Evolutionary conservation across 768 basidiomycete genomes (phyloP).

Genomic region (Chiua virens): DNA sequence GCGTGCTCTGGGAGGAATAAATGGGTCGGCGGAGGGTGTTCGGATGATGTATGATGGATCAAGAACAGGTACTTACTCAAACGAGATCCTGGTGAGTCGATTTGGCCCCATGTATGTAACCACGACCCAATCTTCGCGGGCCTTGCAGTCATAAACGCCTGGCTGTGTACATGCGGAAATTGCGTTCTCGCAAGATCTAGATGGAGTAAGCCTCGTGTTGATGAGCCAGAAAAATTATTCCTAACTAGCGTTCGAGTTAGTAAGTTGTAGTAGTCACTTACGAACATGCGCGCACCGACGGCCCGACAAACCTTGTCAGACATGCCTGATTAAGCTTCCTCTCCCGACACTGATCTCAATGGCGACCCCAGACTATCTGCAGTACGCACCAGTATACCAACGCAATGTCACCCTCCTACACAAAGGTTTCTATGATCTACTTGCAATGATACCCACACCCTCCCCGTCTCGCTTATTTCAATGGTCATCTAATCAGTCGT

Average conservation of each 20-base stretch:
- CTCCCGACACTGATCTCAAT: conserved; percentile 7
- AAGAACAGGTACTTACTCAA: conserved; percentile 8
- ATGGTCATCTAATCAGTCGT: conserved; percentile 40
- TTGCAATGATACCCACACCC: conserved; percentile 65
- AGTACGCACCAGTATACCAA: no score
- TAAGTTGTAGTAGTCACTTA: no score
- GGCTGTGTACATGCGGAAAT: conserved; percentile 32
- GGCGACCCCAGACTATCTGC: conserved; percentile 14
- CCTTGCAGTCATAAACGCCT: no score
- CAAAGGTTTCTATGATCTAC: conserved; percentile 88
- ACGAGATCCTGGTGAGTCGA: conserved; percentile 21
- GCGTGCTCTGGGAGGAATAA: conserved; percentile 25
- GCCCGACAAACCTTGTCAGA: no score
- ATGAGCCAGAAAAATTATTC: neutral
- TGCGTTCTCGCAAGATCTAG: conserved; percentile 21
- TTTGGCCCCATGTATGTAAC: conserved; percentile 23
- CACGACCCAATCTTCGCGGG: conserved; percentile 28
- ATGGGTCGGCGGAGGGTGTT: conserved; percentile 30
- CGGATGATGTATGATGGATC: conserved; percentile 25
- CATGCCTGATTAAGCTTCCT: neutral
- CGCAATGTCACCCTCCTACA: conserved; percentile 50
- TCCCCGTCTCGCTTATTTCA: conserved; percentile 45
- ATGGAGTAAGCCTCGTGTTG: conserved; percentile 21
- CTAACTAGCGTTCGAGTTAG: no score
- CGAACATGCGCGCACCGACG: no score